phyloP scores from a whole-genome alignment of 768 basidiomycete species.

The Naganishia antarctica region DNA sequence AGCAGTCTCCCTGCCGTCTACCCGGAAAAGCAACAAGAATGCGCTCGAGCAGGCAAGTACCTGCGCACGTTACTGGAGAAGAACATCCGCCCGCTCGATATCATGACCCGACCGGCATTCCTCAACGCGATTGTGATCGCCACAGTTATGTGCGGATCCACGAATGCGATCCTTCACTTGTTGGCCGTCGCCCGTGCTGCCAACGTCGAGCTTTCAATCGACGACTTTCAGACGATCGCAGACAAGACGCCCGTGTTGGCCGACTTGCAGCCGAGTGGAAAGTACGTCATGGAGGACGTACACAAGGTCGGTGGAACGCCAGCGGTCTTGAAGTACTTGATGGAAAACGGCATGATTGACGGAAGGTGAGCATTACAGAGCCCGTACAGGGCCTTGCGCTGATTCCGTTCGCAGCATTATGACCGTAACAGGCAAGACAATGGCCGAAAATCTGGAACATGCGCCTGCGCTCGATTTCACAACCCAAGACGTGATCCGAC shows the following conservation, averaged over 20 bases:
- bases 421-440: conserved; percentile 83
- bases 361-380: conserved; percentile 14
- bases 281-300: conserved; percentile 83
- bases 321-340: conserved; percentile 42
- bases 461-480: conserved; percentile 64
- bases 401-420: conserved; percentile 43
- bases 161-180: conserved; percentile 47
- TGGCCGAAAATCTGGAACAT: conserved; percentile 82
- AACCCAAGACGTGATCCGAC: conserved; percentile 78
- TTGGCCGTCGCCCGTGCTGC: conserved; percentile 65
- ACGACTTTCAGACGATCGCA: conserved; percentile 77
- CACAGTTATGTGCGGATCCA: conserved; percentile 77
- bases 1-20: conserved; percentile 56
- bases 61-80: conserved; percentile 67
- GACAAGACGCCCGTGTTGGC: conserved; percentile 77
- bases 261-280: conserved; percentile 61
- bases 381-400: neutral
- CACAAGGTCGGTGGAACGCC: conserved; percentile 81
- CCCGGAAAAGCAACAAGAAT: conserved; percentile 75
- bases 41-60: conserved; percentile 69
- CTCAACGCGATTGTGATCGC: conserved; percentile 93
- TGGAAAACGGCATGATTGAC: conserved; percentile 31
- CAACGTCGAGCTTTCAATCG: conserved; percentile 67
- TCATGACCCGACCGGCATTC: conserved; percentile 96
- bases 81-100: conserved; percentile 79